These are phyloP conservation scores for Bonia amplexicaulis DNA, from an alignment of 176 grass and related monocot genomes.

Conservation along the genomic window DNA sequence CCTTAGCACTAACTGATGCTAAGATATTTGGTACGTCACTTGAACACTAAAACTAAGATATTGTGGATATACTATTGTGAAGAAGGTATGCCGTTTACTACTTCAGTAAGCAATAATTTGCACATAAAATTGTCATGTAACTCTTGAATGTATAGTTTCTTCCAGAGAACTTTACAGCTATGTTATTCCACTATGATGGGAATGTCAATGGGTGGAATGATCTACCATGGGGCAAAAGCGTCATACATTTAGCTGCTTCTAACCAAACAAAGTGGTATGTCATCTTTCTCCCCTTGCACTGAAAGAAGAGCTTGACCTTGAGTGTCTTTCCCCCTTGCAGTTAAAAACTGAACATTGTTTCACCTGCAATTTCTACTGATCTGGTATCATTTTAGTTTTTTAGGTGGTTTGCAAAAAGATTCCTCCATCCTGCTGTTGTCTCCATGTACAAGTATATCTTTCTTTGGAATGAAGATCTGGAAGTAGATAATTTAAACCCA, in stretches of 20 bases:
- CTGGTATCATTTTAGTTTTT: constrained; percentile 29
- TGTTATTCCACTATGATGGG: constrained; percentile 96
- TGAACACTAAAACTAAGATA: not conserved
- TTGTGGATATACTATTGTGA: constrained; percentile 71
- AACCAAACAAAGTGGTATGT: constrained; percentile 88
- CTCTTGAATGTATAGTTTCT: constrained; percentile 80
- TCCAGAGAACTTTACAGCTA: constrained; percentile 93
- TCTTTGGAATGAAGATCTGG: constrained; percentile 88
- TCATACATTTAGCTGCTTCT: constrained; percentile 81
- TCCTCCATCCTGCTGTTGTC: constrained; percentile 80
- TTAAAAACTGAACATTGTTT: not conserved
- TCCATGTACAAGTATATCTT: constrained; percentile 84
- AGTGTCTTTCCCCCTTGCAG: not conserved
- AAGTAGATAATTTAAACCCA: constrained; percentile 72
- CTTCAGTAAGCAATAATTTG: constrained; percentile 7
- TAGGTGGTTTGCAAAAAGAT: constrained; percentile 99
- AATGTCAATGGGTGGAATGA: constrained; percentile 86
- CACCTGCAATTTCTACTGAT: not conserved
- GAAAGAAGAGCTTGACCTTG: constrained; percentile 4
- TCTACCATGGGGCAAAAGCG: constrained; percentile 72
- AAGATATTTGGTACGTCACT: too few relatives aligned
- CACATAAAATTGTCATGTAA: constrained; percentile 36
- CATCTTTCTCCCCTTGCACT: constrained; percentile 17
- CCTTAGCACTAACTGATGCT: too few relatives aligned
- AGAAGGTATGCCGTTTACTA: constrained; percentile 57